Conservation (phyloP, 1,284 basidiomycete genomes). For the Bondarzewia mesenterica region DNA sequence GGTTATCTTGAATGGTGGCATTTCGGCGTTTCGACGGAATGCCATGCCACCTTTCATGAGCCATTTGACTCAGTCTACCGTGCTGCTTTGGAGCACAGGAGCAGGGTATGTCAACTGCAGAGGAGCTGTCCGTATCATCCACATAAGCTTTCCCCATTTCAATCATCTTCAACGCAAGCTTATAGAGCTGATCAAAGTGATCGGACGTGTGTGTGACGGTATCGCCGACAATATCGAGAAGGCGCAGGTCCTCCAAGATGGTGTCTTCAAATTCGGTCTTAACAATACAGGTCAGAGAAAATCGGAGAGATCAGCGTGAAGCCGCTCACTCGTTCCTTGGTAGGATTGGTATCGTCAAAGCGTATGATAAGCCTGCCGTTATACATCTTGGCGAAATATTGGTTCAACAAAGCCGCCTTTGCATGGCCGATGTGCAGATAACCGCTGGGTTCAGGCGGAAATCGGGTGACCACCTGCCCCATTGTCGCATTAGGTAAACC, state of each 20-base stretch:
- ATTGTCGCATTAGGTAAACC: conserved; percentile 83
- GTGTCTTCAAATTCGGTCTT: conserved; percentile 91
- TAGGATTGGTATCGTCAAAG: conserved; percentile 98
- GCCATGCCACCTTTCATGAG: conserved; percentile 84
- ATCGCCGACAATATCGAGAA: conserved; percentile 84
- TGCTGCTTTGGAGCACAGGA: neutral
- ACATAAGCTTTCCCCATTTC: conserved; percentile 88
- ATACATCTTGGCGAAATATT: conserved; percentile 97
- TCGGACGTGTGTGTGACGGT: conserved; percentile 89
- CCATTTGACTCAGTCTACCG: conserved; percentile 57
- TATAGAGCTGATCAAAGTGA: conserved; percentile 88
- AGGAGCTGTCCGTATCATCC: conserved; percentile 89
- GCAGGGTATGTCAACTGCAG: conserved; percentile 25
- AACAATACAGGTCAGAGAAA: neutral
- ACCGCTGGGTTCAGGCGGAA: conserved; percentile 96
- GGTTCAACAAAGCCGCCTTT: conserved; percentile 94
- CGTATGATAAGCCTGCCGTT: conserved; percentile 92
- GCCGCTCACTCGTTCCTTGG: conserved; percentile 88
- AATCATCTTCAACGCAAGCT: conserved; percentile 79
- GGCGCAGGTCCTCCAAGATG: conserved; percentile 84
- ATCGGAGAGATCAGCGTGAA: no score
- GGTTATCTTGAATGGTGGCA: conserved; percentile 77
- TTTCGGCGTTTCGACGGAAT: conserved; percentile 84
- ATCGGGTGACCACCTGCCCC: conserved; percentile 92
- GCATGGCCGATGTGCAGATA: conserved; percentile 98